phyloP scores from a whole-genome alignment of 352 stramenopile species.

The Albugo candida region DNA sequence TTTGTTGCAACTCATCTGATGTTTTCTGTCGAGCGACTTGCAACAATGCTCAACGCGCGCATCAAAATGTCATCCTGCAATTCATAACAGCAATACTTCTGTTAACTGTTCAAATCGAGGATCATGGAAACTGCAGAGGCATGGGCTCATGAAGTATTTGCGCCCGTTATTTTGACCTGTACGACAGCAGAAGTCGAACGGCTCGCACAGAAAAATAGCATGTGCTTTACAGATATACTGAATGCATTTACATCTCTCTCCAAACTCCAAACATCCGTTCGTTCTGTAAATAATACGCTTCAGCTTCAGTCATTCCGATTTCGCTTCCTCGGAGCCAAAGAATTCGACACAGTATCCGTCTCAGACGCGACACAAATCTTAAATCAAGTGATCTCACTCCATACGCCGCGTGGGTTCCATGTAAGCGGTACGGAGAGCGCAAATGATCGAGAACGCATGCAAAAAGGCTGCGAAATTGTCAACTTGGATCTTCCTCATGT shows the following conservation, averaged over 20 bases:
- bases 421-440: slow-evolving; percentile 6
- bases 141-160: slow-evolving; percentile 63
- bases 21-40: too few relatives aligned
- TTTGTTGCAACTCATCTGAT: too few relatives aligned
- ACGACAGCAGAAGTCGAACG: slow-evolving; percentile 55
- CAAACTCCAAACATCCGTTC: slow-evolving; percentile 43
- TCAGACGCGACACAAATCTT: slow-evolving; percentile 34
- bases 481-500: slow-evolving; percentile 47
- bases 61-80: too few relatives aligned
- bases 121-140: slow-evolving; percentile 13
- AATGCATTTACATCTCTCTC: slow-evolving; percentile 47
- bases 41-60: too few relatives aligned
- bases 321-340: slow-evolving; percentile 34
- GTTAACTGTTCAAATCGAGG: not conserved
- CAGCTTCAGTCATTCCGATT: slow-evolving; percentile 50
- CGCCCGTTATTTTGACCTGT: slow-evolving; percentile 62
- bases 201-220: slow-evolving; percentile 62
- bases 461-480: slow-evolving; percentile 8
- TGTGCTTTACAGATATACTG: slow-evolving; percentile 50
- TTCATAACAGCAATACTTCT: too few relatives aligned
- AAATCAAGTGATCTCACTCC: slow-evolving; percentile 33
- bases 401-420: slow-evolving; percentile 16
- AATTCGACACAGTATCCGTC: slow-evolving; percentile 26
- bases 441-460: not conserved
- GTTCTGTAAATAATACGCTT: slow-evolving; percentile 49